Base-by-base conservation (phyloP, 2,329 filamentous ascomycete species). In the Atkinsonella hypoxylon region DNA sequence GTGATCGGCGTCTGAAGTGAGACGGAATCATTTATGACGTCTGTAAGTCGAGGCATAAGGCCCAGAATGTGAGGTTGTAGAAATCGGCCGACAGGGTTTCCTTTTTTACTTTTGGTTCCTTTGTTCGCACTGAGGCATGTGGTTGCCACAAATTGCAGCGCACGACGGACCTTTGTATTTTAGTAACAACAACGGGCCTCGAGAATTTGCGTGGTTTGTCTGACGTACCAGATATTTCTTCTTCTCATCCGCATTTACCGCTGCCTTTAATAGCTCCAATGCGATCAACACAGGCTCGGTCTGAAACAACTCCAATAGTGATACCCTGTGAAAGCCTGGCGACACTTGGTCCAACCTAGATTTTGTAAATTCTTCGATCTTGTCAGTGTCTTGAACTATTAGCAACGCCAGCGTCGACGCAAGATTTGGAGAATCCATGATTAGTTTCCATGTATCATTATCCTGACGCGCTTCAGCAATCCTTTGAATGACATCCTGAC, bases 21-120 rank as follows among this genome's bases (percentile, higher is more conserved):
- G 34, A 67, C 62, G 12, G 75, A 72, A 61, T 88, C 85, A 59
- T 90, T 93, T 52, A 96, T 82, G 10, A 78, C 71, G 49, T 90
- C 83, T 0, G 87, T 88, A 56, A 97, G 82, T 36, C 84, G 79
- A 7, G 88, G 83, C 67, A 96, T 89, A 49, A 97, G 81, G 6
- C 89, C 91, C 7, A 98, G 77, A 34, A 94, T 82, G 63, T 96
- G 85, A 31, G 80, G 78, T 55, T 94, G 83, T 41, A 97, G 78
- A 62, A 95, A 97, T 0, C 78, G 72, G 1, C 82, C 83, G 22
- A 94, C 73, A 1, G 79, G 68, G 53, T 84, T 80, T 2, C 64
- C 64, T 51, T 73, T 76, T 56, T 74, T 78, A 44, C 67, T 69
- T 49, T 75, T 70, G 1, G 62, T 52, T 51, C 74, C 69, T 54